Evolutionary conservation across 1,284 basidiomycete species (phyloP), one percentile per base, ranked within the genome.

Genomic region (Sanguinoderma infundibulare): DNA sequence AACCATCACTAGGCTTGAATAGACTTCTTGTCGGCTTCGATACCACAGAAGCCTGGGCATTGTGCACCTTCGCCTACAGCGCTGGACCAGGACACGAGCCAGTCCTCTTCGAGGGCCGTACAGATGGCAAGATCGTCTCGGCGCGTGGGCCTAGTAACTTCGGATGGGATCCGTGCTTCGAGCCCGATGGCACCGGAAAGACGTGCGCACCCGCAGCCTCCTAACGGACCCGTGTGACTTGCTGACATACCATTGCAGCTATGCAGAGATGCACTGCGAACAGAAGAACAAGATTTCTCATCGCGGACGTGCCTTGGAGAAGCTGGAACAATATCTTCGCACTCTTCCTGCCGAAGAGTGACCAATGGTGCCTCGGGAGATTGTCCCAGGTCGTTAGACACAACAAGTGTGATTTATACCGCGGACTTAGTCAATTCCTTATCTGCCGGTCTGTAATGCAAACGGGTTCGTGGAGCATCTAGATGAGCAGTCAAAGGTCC

Each of bases 61-160:
- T 98, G 8, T 98, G 97, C 78, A 98, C 97, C 0, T 98, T 98
- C 69, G 97, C 96, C 8, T 98, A 98, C 75, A 94, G 87, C 55
- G 79, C 91, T 2, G 94, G 95, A 0, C 94, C 95, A 10, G 89
- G 87, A 69, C 73, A 82, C 2, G 91, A 94, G 57, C 89, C 92
- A 1, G 80, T 95, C 55, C 75, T 98, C n/a, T 98, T 99, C 66
- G 96, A 98, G 73, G 97, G 97, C 0, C 82, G 84, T 22, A 98
- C 96, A 1, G 87, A 94, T 49, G 97, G 97, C 1, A 82, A 78
- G 24, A 96, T 99, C 56, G 98, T 99, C 0, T 87, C 87, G 26
- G 84, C 96, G 0, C 80, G 96, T 51, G 97, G 97, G 0, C 84
- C 88, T 0, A 79, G 80, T 17, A 76, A 84, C 24, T 98, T 91